Evolutionary conservation across 2,329 filamentous ascomycete genomes (phyloP).

Genomic region (Fusarium hainanense): DNA sequence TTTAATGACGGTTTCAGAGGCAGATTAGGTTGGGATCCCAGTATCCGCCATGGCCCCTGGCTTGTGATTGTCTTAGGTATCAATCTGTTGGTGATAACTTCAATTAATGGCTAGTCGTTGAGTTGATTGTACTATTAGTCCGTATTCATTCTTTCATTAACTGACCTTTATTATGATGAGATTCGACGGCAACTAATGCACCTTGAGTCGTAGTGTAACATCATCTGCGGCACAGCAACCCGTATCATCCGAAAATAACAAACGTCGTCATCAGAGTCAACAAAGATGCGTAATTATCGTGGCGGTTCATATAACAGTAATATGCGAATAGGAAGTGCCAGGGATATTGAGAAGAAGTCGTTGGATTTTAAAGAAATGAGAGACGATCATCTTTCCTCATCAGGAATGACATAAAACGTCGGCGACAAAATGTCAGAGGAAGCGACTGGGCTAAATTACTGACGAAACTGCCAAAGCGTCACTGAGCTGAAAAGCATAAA

Average conservation of each 20-base stretch:
- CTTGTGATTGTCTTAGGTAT: background rate
- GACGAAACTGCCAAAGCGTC: constrained; percentile 6
- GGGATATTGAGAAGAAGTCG: background rate
- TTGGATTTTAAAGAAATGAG: background rate
- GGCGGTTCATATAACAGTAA: background rate
- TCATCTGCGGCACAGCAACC: constrained; percentile 2
- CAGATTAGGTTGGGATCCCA: constrained; percentile 27
- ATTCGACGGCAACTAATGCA: background rate
- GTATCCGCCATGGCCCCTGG: constrained; percentile 16
- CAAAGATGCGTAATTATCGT: constrained; percentile 16
- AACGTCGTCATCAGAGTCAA: constrained; percentile 27
- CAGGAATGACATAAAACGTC: background rate
- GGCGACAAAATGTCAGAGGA: constrained; percentile 3
- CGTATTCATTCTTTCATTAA: too few species aligned
- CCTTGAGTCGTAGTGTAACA: constrained; percentile 1
- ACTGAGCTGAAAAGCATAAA: constrained; percentile 28
- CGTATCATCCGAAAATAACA: constrained; percentile 16
- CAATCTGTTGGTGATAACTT: background rate
- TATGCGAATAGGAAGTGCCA: too few species aligned
- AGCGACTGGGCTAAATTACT: background rate
- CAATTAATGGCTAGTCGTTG: background rate
- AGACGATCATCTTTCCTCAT: background rate
- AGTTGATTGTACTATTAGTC: background rate
- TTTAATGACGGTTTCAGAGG: constrained; percentile 26
- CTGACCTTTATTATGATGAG: background rate